Evolutionary conservation across 371 early-diverging fungal species (phyloP), one percentile per base, ranked within the genome.

Genomic region (Nosema muscidifuracis): DNA sequence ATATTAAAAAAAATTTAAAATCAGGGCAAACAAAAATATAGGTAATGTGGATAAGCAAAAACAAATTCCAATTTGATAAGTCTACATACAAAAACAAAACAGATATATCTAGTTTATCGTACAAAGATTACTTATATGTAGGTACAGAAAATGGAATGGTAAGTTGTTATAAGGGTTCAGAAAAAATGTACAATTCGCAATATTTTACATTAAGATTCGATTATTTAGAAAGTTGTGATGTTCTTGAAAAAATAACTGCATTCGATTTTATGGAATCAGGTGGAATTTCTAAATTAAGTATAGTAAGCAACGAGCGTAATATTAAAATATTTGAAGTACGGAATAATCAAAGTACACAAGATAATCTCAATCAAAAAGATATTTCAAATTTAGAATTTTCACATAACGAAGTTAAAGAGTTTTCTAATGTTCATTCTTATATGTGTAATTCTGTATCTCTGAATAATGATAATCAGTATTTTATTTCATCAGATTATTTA

Each of bases 231-330:
- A 92, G 91, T 86, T 86, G 95, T 81, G 96, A 95, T 81, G 95
- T 97, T 68, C 92, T 94, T 81, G 97, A 97, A 78, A 94, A 95
- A 83, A 95, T 98, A 83, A 94, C 94, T 84, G 91, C 94, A 80
- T 94, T 98, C 79, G 90, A 92, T 73, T 93, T 94, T 92, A 90
- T 77, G 12, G 66, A 74, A 15, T 50, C 53, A 30, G 80, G 81
- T 15, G 73, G 67, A 2, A 61, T 71, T 18, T 53, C 71, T 12
- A 55, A 74, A 36, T 60, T 71, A 16, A 33, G 77, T 22, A 33
- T 76, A 36, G 67, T 73, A 44, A 66, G 68, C 13, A 83, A 83
- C 61, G 77, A 82, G 51, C 77, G 74, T 64, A 73, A 43, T 33
- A 44, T 83, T 28, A 81, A 80, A 67, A 33, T 73, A 10, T 74